These are phyloP conservation scores for Calocera viscosa DNA, from an alignment of 768 basidiomycete species.

Conservation along the genomic window DNA sequence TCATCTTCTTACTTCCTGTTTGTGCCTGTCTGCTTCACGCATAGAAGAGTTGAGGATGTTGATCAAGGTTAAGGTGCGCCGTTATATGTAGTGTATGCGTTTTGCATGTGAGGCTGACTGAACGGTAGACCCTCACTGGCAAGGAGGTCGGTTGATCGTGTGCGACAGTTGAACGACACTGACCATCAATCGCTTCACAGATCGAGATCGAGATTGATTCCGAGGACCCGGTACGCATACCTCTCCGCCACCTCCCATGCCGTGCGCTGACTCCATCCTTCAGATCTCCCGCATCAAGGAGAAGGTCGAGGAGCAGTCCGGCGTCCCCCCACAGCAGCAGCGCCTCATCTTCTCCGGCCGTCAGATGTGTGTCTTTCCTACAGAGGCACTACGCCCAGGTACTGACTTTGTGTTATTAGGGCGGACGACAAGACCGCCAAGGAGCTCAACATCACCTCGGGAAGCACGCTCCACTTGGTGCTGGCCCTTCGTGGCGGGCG, in stretches of 20 bases:
- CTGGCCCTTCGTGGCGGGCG: conserved; percentile 86
- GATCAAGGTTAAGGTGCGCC: conserved; percentile 76
- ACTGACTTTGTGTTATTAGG: conserved; percentile 34
- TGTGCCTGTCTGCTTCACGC: neutral
- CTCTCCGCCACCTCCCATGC: neutral
- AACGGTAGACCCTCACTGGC: conserved; percentile 74
- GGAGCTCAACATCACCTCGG: conserved; percentile 72
- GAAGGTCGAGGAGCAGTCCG: conserved; percentile 95
- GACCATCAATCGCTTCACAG: conserved; percentile 26
- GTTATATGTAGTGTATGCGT: neutral
- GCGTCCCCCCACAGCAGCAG: conserved; percentile 92
- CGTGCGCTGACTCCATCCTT: neutral
- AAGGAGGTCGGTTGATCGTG: conserved; percentile 59
- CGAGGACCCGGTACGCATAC: conserved; percentile 66
- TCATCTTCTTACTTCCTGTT: neutral
- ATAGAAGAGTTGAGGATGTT: conserved; percentile 38
- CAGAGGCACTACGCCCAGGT: neutral
- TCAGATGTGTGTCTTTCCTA: conserved; percentile 54
- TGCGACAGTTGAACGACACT: neutral
- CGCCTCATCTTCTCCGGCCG: conserved; percentile 84
- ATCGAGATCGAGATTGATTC: conserved; percentile 92
- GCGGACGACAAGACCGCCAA: conserved; percentile 80
- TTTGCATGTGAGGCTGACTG: conserved; percentile 2
- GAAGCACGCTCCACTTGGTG: conserved; percentile 85
- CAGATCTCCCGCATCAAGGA: conserved; percentile 93